These are phyloP conservation scores for Coniochaeta prunicola DNA, from an alignment of 2,329 filamentous ascomycete species.

Conservation along the genomic window DNA sequence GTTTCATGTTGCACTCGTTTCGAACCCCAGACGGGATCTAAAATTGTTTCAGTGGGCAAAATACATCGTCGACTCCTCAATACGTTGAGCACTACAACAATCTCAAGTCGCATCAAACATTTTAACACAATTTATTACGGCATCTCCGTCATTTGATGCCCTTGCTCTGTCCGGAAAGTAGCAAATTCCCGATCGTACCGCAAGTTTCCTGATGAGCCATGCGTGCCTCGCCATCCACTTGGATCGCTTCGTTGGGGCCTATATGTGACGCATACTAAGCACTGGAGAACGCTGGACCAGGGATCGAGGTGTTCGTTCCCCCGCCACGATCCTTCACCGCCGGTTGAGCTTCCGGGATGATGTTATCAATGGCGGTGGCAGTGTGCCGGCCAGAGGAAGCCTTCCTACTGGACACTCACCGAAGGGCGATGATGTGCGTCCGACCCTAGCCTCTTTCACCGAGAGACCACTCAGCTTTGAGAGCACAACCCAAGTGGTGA, in stretches of 20 bases:
- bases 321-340: not conserved
- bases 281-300: not conserved
- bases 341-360: not conserved
- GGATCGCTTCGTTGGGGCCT: not conserved
- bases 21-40: constrained; percentile 1
- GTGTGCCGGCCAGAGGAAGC: not conserved
- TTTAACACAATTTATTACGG: not conserved
- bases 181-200: not conserved
- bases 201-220: not conserved
- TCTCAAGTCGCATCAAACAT: not conserved
- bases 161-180: not conserved
- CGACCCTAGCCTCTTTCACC: not conserved
- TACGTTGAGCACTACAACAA: no score
- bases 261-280: not conserved
- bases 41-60: not conserved
- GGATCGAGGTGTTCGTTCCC: not conserved
- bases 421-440: not conserved
- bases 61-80: not conserved
- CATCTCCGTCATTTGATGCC: not conserved
- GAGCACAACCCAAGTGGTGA: not conserved
- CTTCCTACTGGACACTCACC: not conserved
- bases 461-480: not conserved
- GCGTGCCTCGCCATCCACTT: not conserved
- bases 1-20: constrained; percentile 2
- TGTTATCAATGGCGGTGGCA: not conserved